Percentiles rank a stretch among this genome's conserved stretches.
Evolutionary conservation across 1,139 yeast species (phyloP).

Genomic region (Diutina sp.): DNA sequence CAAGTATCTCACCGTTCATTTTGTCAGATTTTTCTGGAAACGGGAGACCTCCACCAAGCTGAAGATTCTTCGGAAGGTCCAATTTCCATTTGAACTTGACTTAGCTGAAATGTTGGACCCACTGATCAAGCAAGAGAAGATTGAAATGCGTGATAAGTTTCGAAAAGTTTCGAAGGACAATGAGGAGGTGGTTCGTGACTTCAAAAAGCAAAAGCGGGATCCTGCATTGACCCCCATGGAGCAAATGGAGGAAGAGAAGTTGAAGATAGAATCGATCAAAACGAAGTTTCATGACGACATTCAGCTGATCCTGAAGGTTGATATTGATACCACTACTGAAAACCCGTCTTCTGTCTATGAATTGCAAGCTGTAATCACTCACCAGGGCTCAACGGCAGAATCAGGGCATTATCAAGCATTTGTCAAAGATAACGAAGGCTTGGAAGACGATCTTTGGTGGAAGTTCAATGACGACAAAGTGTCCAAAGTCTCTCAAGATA

Average conservation of each 20-base stretch:
- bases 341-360: conserved; percentile 86
- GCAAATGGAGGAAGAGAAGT: conserved; percentile 34
- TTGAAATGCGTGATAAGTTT: conserved; percentile 64
- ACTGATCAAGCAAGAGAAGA: conserved; percentile 51
- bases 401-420: conserved; percentile 95
- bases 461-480: conserved; percentile 91
- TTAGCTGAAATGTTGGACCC: conserved; percentile 76
- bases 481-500: conserved; percentile 60
- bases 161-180: conserved; percentile 68
- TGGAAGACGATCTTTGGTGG: conserved; percentile 74
- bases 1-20: conserved; percentile 78
- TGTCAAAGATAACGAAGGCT: conserved; percentile 55
- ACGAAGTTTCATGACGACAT: conserved; percentile 30
- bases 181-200: conserved; percentile 60
- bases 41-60: conserved; percentile 84
- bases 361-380: conserved; percentile 75
- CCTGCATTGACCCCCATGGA: conserved; percentile 23
- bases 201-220: conserved; percentile 53
- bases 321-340: conserved; percentile 37
- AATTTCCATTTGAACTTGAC: conserved; percentile 88
- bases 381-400: conserved; percentile 91
- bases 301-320: conserved; percentile 18
- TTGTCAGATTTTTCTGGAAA: conserved; percentile 93
- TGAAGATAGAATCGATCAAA: conserved; percentile 32
- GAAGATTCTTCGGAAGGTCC: conserved; percentile 85